A percentile compares a stretch with the other conserved stretches of the same genome.
Evolutionary conservation across 108 stramenopile genomes (phyloP).

Genomic region (Pseudonitzschia pungens): DNA sequence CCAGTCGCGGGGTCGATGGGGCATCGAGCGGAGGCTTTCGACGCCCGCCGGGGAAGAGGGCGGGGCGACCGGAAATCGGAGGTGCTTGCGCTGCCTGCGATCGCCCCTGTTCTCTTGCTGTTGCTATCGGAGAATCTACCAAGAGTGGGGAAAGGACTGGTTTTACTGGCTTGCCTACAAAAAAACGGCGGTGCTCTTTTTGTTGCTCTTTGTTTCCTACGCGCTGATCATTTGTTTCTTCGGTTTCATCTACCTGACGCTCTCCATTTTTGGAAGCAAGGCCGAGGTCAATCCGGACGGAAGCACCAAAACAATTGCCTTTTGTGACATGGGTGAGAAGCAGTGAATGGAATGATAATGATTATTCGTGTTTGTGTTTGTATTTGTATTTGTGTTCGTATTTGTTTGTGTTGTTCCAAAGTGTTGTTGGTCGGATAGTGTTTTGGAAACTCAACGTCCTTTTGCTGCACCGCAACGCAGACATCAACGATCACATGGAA

Average conservation of each 20-base stretch:
- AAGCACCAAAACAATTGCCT: constrained; percentile 39
- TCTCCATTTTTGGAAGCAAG: constrained; percentile 52
- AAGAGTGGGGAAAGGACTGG: constrained; percentile 61
- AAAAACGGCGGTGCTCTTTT: constrained; percentile 58
- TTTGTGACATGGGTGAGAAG: constrained; percentile 77
- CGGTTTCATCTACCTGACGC: constrained; percentile 61
- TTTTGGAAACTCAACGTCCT: background rate
- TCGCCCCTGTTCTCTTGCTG: constrained; percentile 5
- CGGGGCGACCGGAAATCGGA: background rate
- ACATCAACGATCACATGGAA: constrained; percentile 74
- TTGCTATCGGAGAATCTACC: constrained; percentile 48
- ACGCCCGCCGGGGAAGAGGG: constrained; percentile 6
- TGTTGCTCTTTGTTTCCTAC: constrained; percentile 62
- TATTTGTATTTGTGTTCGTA: no score
- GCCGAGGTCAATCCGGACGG: constrained; percentile 39
- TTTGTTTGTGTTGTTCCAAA: no score
- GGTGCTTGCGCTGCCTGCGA: background rate
- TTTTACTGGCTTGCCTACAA: constrained; percentile 73
- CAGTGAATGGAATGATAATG: no score
- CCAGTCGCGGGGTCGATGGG: constrained; percentile 78
- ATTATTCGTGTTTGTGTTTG: no score
- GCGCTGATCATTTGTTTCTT: constrained; percentile 59
- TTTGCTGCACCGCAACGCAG: background rate
- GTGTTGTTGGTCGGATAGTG: no score
- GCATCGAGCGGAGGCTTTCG: constrained; percentile 42